These are phyloP conservation scores for Climacium dendroides DNA, from an alignment of 225 moss, liverwort and hornwort species.

Conservation along the genomic window DNA sequence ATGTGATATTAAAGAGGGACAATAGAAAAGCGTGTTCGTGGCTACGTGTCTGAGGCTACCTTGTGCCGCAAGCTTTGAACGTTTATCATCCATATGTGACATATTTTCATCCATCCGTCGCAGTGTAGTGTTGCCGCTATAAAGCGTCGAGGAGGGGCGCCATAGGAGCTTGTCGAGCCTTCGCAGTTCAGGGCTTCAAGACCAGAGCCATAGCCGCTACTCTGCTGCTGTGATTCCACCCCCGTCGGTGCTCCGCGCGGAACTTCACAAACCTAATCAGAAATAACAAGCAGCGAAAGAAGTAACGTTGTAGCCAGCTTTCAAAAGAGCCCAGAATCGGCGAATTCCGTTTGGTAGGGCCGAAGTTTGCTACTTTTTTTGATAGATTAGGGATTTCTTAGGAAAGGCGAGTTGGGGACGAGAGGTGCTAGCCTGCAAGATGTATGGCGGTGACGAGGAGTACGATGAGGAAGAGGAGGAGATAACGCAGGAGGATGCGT, in stretches of 20 bases:
- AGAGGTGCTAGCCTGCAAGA: slow-evolving; percentile 7
- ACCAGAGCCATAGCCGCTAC: not conserved
- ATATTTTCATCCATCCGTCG: not conserved
- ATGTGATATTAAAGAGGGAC: not conserved
- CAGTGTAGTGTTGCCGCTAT: not conserved
- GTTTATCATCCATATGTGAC: not conserved
- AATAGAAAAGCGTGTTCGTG: not conserved
- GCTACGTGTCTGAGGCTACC: not conserved
- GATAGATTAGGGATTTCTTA: slow-evolving; percentile 4
- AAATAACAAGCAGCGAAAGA: not conserved
- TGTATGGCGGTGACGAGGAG: slow-evolving; percentile 92
- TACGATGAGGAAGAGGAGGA: slow-evolving; percentile 92
- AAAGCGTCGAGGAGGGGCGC: not conserved
- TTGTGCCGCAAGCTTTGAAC: not conserved
- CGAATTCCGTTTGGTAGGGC: not conserved
- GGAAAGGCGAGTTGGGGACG: not conserved
- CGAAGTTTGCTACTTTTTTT: not conserved
- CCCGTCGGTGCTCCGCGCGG: not conserved
- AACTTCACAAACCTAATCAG: not conserved
- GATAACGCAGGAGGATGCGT: slow-evolving; percentile 99
- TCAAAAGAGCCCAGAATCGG: not conserved
- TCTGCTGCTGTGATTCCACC: not conserved
- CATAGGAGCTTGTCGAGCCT: not conserved
- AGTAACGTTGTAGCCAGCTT: not conserved
- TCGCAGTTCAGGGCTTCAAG: not conserved